A percentile compares a stretch with the other conserved stretches of the same genome.
Conservation (phyloP, 495 filamentous ascomycete species). For the Parathielavia hyrcaniae region DNA sequence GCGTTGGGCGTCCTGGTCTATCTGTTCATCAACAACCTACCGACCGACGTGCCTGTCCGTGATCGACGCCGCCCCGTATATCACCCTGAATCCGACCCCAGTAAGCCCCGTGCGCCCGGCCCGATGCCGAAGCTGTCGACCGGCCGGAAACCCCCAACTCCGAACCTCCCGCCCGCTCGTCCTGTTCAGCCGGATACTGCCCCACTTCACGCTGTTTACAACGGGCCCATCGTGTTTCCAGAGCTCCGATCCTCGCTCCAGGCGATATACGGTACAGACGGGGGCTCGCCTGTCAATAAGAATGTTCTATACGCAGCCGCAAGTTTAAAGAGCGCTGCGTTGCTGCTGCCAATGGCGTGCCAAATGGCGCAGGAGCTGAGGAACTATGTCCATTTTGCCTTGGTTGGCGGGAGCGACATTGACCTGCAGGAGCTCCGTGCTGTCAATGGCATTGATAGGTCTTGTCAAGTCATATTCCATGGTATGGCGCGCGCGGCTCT, state of each 20-base stretch:
- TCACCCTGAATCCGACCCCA: slow-evolving; percentile 22
- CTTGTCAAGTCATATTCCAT: slow-evolving; percentile 52
- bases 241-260: slow-evolving; percentile 37
- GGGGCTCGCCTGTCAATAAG: slow-evolving; percentile 37
- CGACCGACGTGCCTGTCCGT: slow-evolving; percentile 30
- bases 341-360: slow-evolving; percentile 55
- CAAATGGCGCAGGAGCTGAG: slow-evolving; percentile 52
- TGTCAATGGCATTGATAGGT: slow-evolving; percentile 51
- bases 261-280: slow-evolving; percentile 36
- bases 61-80: slow-evolving; percentile 31
- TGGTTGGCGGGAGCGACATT: slow-evolving; percentile 52
- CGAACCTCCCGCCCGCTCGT: not conserved
- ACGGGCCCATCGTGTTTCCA: slow-evolving; percentile 37
- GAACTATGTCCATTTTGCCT: slow-evolving; percentile 54
- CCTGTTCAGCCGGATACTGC: not conserved
- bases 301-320: slow-evolving; percentile 56
- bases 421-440: slow-evolving; percentile 45
- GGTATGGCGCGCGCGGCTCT: slow-evolving; percentile 27
- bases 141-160: slow-evolving; percentile 10
- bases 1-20: slow-evolving; percentile 33
- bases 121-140: slow-evolving; percentile 22
- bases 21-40: slow-evolving; percentile 42
- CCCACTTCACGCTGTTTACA: slow-evolving; percentile 23
- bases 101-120: slow-evolving; percentile 17
- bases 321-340: slow-evolving; percentile 49